Percentiles rank a stretch among this genome's conserved stretches.
phyloP scores from a whole-genome alignment of 306 rosid species.

The Prunus davidiana region DNA sequence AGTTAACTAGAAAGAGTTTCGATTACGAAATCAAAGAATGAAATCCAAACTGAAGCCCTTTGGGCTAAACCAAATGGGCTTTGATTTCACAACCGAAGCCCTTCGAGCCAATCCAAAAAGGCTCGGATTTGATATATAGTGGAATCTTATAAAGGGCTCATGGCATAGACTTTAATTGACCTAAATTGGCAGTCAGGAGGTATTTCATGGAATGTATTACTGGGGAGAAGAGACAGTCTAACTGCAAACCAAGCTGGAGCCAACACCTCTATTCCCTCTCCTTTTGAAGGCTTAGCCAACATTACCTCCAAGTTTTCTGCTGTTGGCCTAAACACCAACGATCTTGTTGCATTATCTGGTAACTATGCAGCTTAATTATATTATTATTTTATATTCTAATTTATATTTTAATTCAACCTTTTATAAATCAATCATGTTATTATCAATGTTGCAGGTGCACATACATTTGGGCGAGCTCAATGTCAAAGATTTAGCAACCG shows the following conservation, averaged over 20 bases:
- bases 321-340: conserved; percentile 52
- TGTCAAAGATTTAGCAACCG: conserved; percentile 46
- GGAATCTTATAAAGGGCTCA: too few relatives aligned
- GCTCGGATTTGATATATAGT: too few relatives aligned
- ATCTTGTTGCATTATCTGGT: conserved; percentile 78
- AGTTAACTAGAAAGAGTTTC: too few relatives aligned
- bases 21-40: too few relatives aligned
- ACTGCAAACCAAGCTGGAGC: conserved; percentile 67
- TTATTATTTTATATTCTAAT: neutral
- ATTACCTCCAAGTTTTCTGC: conserved; percentile 54
- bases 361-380: neutral
- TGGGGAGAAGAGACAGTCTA: conserved; percentile 70
- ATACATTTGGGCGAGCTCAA: conserved; percentile 67
- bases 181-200: conserved; percentile 55
- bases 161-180: neutral
- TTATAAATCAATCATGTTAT: neutral
- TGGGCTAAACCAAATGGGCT: too few relatives aligned
- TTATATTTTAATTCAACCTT: neutral
- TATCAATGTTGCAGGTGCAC: conserved; percentile 48
- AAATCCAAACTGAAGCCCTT: too few relatives aligned
- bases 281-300: conserved; percentile 43
- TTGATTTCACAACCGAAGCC: too few relatives aligned
- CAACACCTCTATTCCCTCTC: conserved; percentile 47
- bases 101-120: too few relatives aligned
- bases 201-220: conserved; percentile 58